A percentile compares a stretch with the other conserved stretches of the same genome.
phyloP scores from a whole-genome alignment of 169 alveolate genomes.

The Plasmodium billcollinsi region DNA sequence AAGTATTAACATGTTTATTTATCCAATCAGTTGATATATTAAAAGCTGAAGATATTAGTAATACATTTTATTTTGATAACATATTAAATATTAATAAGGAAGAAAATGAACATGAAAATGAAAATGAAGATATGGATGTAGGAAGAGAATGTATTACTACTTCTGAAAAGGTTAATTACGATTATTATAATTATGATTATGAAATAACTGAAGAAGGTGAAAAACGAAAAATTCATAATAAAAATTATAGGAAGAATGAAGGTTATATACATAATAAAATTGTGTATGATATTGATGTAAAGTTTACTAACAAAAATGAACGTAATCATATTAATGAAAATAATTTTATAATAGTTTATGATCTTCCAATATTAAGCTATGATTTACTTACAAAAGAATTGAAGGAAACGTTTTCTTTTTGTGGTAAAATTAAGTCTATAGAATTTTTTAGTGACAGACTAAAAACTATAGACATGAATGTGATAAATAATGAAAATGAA shows the following conservation, averaged over 20 bases:
- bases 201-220: conserved; percentile 1
- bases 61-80: conserved; percentile 67
- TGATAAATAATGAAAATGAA: conserved; percentile 22
- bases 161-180: neutral
- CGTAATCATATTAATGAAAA: conserved; percentile 13
- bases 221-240: neutral
- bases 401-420: conserved; percentile 60
- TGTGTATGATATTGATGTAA: conserved; percentile 60
- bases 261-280: conserved; percentile 13
- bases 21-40: conserved; percentile 58
- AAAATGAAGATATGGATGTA: conserved; percentile 1
- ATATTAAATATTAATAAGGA: conserved; percentile 27
- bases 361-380: conserved; percentile 55
- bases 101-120: neutral
- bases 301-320: conserved; percentile 1
- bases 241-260: conserved; percentile 5
- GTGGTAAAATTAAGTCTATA: conserved; percentile 48
- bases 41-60: conserved; percentile 59
- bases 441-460: conserved; percentile 66
- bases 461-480: conserved; percentile 59
- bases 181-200: neutral
- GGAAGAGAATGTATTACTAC: neutral
- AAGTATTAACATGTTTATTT: conserved; percentile 57
- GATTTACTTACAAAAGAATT: conserved; percentile 38
- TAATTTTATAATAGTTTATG: conserved; percentile 51